Evolutionary conservation across 2,329 filamentous ascomycete genomes (phyloP), one percentile per base, ranked within the genome.

Genomic region (Teratosphaeria viscida): DNA sequence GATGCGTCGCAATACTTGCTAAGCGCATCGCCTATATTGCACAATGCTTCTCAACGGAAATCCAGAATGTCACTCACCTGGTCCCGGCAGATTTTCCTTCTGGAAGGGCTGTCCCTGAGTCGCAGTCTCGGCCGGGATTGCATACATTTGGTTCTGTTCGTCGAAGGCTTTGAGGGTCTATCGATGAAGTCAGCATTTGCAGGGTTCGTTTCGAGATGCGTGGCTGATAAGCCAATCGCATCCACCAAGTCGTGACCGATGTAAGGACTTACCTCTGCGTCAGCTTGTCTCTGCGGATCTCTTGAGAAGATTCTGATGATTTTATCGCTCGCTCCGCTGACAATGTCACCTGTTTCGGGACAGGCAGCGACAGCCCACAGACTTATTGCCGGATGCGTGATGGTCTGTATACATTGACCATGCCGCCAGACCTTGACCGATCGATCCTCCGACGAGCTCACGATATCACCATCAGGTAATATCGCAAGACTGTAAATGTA

Each of bases 341-440:
- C 90, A 62, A 99, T 92, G 68, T 99, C 95, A 26, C 94, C 92
- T 55, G 84, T 95, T 63, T 90, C 85, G 0, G 81, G 71, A 69
- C 89, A 94, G 11, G 84, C 88, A n/a, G 91, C 89, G 19, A 99
- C 90, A 14, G 85, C 81, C 94, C 94, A 99, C 5, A 99, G 92
- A 0, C 92, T 97, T 59, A 97, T 95, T 10, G 94, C 94, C 11
- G 94, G 94, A 69, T 96, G 91, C 1, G 92, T 96, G 64, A 99
- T 97, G 47, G 92, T 96, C 74, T 99, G 94, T 54, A 96, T 77
- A 71, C 92, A 97, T 59, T 91, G 81, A 14, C 79, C 82, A 53
- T 87, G 89, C 66, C 83, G 86, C 94, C 95, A 99, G 71, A 99
- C 79, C 57, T 90, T 84, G 37, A 95, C 84, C 0, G 94, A 96